Evolutionary conservation across 2,329 filamentous ascomycete genomes (phyloP).

Genomic region (Bipolaris sorokiniana): DNA sequence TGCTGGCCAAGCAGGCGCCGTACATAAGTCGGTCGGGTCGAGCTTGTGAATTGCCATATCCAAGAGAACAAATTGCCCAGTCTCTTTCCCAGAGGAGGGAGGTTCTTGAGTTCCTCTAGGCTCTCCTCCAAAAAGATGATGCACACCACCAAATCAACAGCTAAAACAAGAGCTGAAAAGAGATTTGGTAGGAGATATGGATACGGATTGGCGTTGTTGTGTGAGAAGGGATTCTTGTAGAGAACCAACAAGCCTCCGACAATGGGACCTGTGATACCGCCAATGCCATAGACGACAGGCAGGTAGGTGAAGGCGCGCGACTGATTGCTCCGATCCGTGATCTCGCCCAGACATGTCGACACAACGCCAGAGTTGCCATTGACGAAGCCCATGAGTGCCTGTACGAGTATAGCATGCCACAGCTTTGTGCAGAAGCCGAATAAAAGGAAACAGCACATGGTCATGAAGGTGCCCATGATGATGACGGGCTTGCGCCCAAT

Average conservation of each 20-base stretch:
- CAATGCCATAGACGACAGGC: conserved; percentile 93
- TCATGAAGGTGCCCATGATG: conserved; percentile 79
- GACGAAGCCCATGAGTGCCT: conserved; percentile 87
- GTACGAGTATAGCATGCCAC: conserved; percentile 84
- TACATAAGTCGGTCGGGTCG: conserved; percentile 65
- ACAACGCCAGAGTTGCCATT: conserved; percentile 97
- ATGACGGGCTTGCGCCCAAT: conserved; percentile 84
- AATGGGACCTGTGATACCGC: conserved; percentile 89
- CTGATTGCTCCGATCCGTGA: conserved; percentile 95
- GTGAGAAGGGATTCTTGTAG: conserved; percentile 62
- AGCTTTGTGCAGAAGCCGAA: conserved; percentile 87
- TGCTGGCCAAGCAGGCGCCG: conserved; percentile 46
- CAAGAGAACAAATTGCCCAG: conserved; percentile 68
- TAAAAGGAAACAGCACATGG: conserved; percentile 78
- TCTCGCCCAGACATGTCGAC: conserved; percentile 89
- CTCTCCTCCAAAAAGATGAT: conserved; percentile 88
- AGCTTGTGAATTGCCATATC: conserved; percentile 72
- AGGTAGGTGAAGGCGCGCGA: conserved; percentile 92
- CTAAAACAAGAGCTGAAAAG: conserved; percentile 73
- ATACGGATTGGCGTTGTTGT: conserved; percentile 63
- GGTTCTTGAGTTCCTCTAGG: conserved; percentile 67
- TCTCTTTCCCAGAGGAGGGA: conserved; percentile 66
- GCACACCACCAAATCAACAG: conserved; percentile 74
- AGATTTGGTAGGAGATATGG: conserved; percentile 89
- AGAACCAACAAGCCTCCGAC: conserved; percentile 85